A percentile compares a stretch with the other conserved stretches of the same genome.
Evolutionary conservation across 805 yeast genomes (phyloP).

Genomic region (Kuraishia hungarica): DNA sequence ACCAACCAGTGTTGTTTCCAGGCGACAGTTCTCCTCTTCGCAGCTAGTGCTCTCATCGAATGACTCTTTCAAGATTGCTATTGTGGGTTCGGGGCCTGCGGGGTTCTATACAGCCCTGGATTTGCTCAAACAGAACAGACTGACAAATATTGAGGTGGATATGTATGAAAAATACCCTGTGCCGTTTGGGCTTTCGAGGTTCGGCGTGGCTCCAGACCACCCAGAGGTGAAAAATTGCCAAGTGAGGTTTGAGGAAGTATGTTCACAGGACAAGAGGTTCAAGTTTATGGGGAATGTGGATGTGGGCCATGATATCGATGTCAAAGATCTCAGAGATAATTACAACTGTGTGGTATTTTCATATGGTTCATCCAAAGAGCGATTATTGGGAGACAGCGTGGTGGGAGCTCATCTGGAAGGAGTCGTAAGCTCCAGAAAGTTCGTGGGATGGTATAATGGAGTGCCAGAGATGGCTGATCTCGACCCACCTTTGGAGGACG

Average conservation of each 20-base stretch:
- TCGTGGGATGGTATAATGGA: slow-evolving; percentile 97
- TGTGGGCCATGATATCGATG: slow-evolving; percentile 53
- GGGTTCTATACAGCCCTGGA: slow-evolving; percentile 87
- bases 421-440: slow-evolving; percentile 71
- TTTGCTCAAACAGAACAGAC: slow-evolving; percentile 37
- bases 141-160: slow-evolving; percentile 37
- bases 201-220: slow-evolving; percentile 99
- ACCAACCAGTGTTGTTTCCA: background rate
- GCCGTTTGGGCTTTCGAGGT: slow-evolving; percentile 86
- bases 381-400: slow-evolving; percentile 32
- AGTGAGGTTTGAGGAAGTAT: slow-evolving; percentile 56
- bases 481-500: slow-evolving; percentile 51
- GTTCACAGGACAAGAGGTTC: slow-evolving; percentile 27
- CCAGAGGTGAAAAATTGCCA: slow-evolving; percentile 90
- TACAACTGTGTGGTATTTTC: slow-evolving; percentile 75
- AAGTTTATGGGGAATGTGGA: slow-evolving; percentile 64
- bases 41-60: background rate
- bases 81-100: slow-evolving; percentile 95
- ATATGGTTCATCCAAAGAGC: slow-evolving; percentile 70
- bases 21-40: background rate
- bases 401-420: slow-evolving; percentile 57
- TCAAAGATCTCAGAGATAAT: slow-evolving; percentile 38
- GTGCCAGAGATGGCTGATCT: slow-evolving; percentile 51
- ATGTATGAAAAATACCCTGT: slow-evolving; percentile 80
- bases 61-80: slow-evolving; percentile 36